Base-by-base conservation (phyloP, 225 moss, liverwort and hornwort species). In the Straminergon stramineum region DNA sequence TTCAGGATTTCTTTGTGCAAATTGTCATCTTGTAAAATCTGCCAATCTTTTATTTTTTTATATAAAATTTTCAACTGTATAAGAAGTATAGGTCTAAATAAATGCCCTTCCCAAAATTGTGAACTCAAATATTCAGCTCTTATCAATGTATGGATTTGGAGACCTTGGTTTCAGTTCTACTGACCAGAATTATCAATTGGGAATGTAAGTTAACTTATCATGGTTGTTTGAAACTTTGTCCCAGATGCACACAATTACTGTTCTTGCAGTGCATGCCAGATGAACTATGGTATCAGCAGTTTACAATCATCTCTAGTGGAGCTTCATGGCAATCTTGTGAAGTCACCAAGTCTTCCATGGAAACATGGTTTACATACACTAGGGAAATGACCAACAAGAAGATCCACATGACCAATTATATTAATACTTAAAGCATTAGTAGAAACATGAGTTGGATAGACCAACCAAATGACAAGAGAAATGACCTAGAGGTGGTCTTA, bases 271-370 rank as follows among this genome's bases (percentile, higher is more conserved):
- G 66, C 90, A 75, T 67, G 87, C 76, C 76, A 75, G 75, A 67
- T 48, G 83, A 52, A 51, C 39, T 5, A 61, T 58, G 31, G 18
- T 15, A 45, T n/a, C 32, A 80, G 74, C 15, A 70, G 15, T 70
- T 84, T 56, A 56, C 19, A 80, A 85, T 75, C 75, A 51, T 41
- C 75, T 75, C 52, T 60, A 39, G 58, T 85, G 81, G 66, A 88
- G 69, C 88, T 60, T 60, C 75, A 88, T 30, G 67, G 82, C 73
- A 51, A 75, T 71, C 85, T 82, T 91, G 88, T 91, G 91, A 81
- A 58, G 85, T 66, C 75, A 21, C 82, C 85, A 39, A 75, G 18
- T 70, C 4, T 24, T 70, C 10, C 27, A 48, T 75, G 18, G 19
- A 48, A 75, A 48, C 45, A 11, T 48, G 75, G 5, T 28, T 48